phyloP scores from a whole-genome alignment of 495 filamentous ascomycete species.

The Hypoxylon cercidicola region DNA sequence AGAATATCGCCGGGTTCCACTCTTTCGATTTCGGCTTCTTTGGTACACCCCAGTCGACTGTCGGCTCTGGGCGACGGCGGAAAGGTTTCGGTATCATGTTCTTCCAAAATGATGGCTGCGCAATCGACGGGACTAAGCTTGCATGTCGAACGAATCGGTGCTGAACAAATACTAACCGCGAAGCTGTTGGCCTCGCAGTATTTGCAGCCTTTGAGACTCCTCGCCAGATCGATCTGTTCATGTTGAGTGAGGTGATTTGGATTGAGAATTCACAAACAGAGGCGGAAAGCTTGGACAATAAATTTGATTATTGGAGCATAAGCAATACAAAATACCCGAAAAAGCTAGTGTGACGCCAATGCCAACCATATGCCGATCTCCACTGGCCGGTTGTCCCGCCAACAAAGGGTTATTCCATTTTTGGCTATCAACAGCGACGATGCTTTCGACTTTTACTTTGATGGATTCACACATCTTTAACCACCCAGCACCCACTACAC shows the following conservation, averaged over 20 bases:
- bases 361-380: too few species aligned
- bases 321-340: too few species aligned
- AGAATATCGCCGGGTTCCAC: slow-evolving; percentile 95
- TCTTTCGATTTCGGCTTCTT: slow-evolving; percentile 65
- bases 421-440: not conserved
- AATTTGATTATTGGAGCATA: too few species aligned
- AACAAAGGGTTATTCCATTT: slow-evolving; percentile 4
- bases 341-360: too few species aligned
- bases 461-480: not conserved
- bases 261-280: not conserved
- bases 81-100: slow-evolving; percentile 68
- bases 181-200: not conserved
- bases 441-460: slow-evolving; percentile 1
- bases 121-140: slow-evolving; percentile 63
- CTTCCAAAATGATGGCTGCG: slow-evolving; percentile 75
- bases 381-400: slow-evolving; percentile 14
- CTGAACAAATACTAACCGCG: slow-evolving; percentile 6
- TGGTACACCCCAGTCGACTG: slow-evolving; percentile 30
- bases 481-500: not conserved
- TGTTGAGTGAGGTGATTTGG: slow-evolving; percentile 14
- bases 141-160: slow-evolving; percentile 25
- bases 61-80: slow-evolving; percentile 36
- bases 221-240: slow-evolving; percentile 35
- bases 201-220: slow-evolving; percentile 22
- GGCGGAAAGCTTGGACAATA: too few species aligned